Base-by-base conservation (phyloP, 1,139 yeast species). In the Taphrina pruni region DNA sequence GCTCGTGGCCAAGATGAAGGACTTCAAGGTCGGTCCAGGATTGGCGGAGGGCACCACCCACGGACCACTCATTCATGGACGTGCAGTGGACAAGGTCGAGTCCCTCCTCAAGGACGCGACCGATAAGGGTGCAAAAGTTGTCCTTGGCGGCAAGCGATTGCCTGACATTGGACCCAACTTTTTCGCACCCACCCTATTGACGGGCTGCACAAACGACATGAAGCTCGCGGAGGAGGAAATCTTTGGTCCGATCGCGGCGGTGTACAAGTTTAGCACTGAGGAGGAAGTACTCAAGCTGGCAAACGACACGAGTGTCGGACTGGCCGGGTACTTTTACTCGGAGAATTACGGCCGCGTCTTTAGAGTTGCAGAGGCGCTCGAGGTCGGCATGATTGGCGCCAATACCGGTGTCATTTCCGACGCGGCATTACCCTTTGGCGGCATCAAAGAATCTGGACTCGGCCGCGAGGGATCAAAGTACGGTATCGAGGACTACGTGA, bases 161-260 rank as follows among this genome's bases (percentile, higher is more conserved):
- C 79, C 85, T 0, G 84, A 85, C 12, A 75, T 87, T 54, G 93
- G 93, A 5, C 83, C 84, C 57, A 82, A 69, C 62, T 89, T 87
- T 77, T 89, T 88, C 75, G 85, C 86, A 7, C 87, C 90, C 67
- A 86, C 90, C 0, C 83, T 89, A 3, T 76, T 89, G 69, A 80
- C 85, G 3, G 83, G 86, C 72, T 90, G 87, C 21, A 84, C 89
- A 39, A 78, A 79, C 8, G 83, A 83, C 52, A 88, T 89, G 82
- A 75, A 79, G 65, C 88, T 88, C 32, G 80, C 85, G 45, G 76
- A 80, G 38, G 90, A 88, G 72, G 95, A 89, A 80, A 90, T 92
- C 74, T 92, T 92, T 77, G 97, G 97, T 43, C 97, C 97, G n/a
- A 96, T 91, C 50, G 91, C 88, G 62, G 85, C 90, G n/a, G 82